phyloP scores from a whole-genome alignment of 805 yeast species.

The Wickerhamomyces subpelliculosus region DNA sequence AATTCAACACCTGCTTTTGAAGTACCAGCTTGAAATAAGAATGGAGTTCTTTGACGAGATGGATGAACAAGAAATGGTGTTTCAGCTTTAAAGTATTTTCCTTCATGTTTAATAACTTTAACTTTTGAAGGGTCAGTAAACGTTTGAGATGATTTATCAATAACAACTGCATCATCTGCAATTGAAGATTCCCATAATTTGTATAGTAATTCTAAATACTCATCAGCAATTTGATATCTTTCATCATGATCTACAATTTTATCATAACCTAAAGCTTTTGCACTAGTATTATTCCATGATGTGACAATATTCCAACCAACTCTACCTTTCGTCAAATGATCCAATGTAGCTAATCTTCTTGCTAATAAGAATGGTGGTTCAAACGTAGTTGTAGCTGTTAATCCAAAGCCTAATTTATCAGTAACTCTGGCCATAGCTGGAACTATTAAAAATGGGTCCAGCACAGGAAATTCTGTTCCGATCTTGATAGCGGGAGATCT shows the following conservation, averaged over 20 bases:
- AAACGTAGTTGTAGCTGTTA: slow-evolving; percentile 36
- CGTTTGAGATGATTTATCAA: slow-evolving; percentile 17
- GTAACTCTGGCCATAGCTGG: slow-evolving; percentile 36
- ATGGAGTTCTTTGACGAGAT: slow-evolving; percentile 33
- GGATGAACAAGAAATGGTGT: slow-evolving; percentile 35
- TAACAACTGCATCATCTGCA: slow-evolving; percentile 29
- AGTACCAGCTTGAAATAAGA: slow-evolving; percentile 38
- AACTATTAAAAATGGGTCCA: slow-evolving; percentile 28
- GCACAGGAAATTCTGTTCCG: slow-evolving; percentile 24
- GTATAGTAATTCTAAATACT: slow-evolving; percentile 32
- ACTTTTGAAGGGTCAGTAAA: slow-evolving; percentile 30
- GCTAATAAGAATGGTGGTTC: slow-evolving; percentile 36
- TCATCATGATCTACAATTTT: slow-evolving; percentile 32
- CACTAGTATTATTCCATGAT: slow-evolving; percentile 35
- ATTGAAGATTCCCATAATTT: slow-evolving; percentile 34
- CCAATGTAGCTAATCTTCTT: slow-evolving; percentile 34
- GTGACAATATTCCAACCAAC: slow-evolving; percentile 42
- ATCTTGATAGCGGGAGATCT: slow-evolving; percentile 26
- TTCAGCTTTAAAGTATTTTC: slow-evolving; percentile 32
- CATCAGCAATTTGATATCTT: slow-evolving; percentile 34
- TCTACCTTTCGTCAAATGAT: slow-evolving; percentile 36
- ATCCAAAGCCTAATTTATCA: slow-evolving; percentile 30
- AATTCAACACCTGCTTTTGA: slow-evolving; percentile 33
- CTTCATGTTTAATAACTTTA: slow-evolving; percentile 31
- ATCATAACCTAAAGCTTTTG: slow-evolving; percentile 30